Base-by-base conservation (phyloP, 768 basidiomycete species). In the Paxillus rubicundulus region DNA sequence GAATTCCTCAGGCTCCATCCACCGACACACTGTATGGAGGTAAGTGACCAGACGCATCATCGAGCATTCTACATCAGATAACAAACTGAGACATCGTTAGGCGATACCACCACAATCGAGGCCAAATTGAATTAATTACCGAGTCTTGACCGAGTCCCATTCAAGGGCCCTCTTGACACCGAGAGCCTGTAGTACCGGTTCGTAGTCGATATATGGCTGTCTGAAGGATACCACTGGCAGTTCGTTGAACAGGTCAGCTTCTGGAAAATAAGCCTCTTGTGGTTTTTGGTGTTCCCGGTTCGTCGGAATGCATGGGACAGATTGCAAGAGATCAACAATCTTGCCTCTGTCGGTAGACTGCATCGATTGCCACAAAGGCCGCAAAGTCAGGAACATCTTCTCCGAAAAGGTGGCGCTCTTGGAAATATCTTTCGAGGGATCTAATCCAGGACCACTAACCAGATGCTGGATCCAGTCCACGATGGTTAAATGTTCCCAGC, bases 211-310 rank as follows among this genome's bases (percentile, higher is more conserved):
- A 13, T 33, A 33, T 12, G 10, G 33, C 13, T 33, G 33, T 12
- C 5, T 3, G 33, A 33, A 33, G 10, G 1, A 4, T 14, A 33
- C 33, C 5, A 89, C 81, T 3, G 92, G 84, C 16, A 94, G 73
- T 65, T 96, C 94, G 21, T 80, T 80, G 67, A 98, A 97, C n/a
- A 98, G 74, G 58, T 89, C 82, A n/a, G 86, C 93, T 54, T 82
- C 89, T 9, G 84, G 72, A 63, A 97, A 94, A 70, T 95, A 96
- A 4, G 86, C 73, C 46, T 93, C 82, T 4, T 68, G 64, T 0
- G 95, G 90, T 17, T 66, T 62, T 57, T 79, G 84, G 73, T 89
- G 77, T 8, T 94, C 96, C 9, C 70, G 71, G 8, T 83, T 81
- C 0, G 91, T 92, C 2, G 89, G 89, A 37, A 93, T 79, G 61